Base-by-base conservation (phyloP, 345 rosid species). In the Brassica carinata region DNA sequence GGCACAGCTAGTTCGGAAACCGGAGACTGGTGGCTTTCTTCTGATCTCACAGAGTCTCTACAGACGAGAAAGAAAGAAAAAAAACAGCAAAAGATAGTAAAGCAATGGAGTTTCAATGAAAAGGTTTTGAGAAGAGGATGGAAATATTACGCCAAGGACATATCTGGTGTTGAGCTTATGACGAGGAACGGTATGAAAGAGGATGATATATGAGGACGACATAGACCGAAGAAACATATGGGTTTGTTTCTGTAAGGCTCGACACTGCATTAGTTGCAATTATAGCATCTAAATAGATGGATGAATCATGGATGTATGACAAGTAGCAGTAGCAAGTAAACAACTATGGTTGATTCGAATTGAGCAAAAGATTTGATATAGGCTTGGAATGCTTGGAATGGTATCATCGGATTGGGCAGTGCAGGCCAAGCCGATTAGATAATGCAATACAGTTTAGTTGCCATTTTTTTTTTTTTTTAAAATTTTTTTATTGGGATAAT, bases 41-140 rank as follows among this genome's bases (percentile, higher is more conserved):
- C 83, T 77, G 40, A 79, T 74, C 76, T 81, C 76, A 36, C 68
- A 58, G 75, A 86, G 75, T 61, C 36, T 77, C 90, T 87, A 80
- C 79, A 71, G 51, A 43, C 13, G 29, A 8, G 77, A 71, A 29
- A 26, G 72, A 53, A 26, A 26, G 17, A 29, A 36, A 7, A 31
- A 3, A 63, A 67, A 0, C 15, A 26, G 58, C 8, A 43, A 38
- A 71, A 67, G 51, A 19, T 26, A 27, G 58, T 64, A 51, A 65
- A 67, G 26, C 61, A 11, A 53, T 45, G 38, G 57, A n/a, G 8
- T 76, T 81, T 72, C 64, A 71, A 33, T 4, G 11, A 62, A 40
- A 40, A 23, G 77, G 7, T 19, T 64, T 18, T 8, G 8, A 31
- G 3, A 40, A 15, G 19, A 61, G 36, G 8, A 40, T 1, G 61